phyloP scores from a whole-genome alignment of 129 eudicot species.

The Flaveria robusta region DNA sequence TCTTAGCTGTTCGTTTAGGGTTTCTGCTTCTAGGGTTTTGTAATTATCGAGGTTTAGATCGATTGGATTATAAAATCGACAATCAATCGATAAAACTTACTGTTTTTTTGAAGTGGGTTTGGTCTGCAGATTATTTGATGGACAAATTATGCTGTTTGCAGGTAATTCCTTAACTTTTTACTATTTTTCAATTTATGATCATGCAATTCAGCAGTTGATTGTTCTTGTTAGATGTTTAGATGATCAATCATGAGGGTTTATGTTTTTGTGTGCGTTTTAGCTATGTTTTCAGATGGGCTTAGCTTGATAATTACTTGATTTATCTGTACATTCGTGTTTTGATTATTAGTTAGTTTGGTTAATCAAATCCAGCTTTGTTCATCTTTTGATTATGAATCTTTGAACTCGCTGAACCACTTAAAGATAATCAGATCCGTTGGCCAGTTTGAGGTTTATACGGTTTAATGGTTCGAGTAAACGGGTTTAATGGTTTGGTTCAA shows the following conservation, averaged over 20 bases:
- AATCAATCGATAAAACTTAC: constrained; percentile 9
- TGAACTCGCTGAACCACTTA: not conserved
- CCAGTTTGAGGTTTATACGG: not conserved
- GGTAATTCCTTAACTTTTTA: constrained; percentile 35
- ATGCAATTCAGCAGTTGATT: not conserved
- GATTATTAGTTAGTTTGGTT: constrained; percentile 10
- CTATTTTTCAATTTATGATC: not conserved
- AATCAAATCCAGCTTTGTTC: not conserved
- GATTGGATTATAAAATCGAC: no score
- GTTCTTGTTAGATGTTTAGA: constrained; percentile 18
- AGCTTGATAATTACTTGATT: not conserved
- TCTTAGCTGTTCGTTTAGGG: no score
- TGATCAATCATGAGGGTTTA: constrained; percentile 10
- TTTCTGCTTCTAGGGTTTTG: not conserved
- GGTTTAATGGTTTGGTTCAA: not conserved
- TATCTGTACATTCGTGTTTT: constrained; percentile 3
- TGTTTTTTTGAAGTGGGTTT: constrained; percentile 33
- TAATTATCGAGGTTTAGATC: not conserved
- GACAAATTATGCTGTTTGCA: constrained; percentile 50
- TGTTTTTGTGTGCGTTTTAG: not conserved
- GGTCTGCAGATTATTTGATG: constrained; percentile 45
- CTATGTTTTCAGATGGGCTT: not conserved
- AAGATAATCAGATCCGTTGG: not conserved
- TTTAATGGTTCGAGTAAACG: not conserved
- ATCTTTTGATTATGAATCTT: not conserved